phyloP scores from a whole-genome alignment of 331 rosid species.

The Pyrus hybrid region DNA sequence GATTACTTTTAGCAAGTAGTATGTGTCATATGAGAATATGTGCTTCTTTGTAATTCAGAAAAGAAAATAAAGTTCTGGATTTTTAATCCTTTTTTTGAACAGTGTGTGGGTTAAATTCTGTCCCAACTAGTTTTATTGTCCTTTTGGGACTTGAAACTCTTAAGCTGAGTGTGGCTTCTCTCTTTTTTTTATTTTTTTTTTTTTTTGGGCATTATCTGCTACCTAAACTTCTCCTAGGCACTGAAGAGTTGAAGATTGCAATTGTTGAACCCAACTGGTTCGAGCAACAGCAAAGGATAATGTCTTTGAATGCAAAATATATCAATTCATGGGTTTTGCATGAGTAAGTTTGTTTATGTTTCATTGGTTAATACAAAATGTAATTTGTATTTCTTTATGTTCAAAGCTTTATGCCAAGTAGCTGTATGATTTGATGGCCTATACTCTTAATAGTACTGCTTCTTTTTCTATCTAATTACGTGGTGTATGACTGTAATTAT shows the following conservation, averaged over 20 bases:
- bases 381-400: neutral
- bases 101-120: neutral
- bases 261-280: slow-evolving; percentile 40
- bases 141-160: neutral
- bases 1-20: neutral
- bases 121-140: neutral
- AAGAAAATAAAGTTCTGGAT: neutral
- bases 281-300: slow-evolving; percentile 30
- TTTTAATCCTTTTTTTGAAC: neutral
- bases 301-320: slow-evolving; percentile 32
- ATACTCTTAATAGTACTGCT: neutral
- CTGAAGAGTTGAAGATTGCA: slow-evolving; percentile 39
- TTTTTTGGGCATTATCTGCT: slow-evolving; percentile 5
- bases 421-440: neutral
- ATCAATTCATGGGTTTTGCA: slow-evolving; percentile 27
- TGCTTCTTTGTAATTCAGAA: neutral
- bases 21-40: neutral
- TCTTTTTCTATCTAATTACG: neutral
- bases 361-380: neutral
- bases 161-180: neutral
- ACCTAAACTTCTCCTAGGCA: slow-evolving; percentile 21
- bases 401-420: neutral
- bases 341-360: slow-evolving; percentile 23
- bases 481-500: neutral
- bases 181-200: slow-evolving; percentile 1